A percentile compares a stretch with the other conserved stretches of the same genome.
These are phyloP conservation scores for Phaffia rhodozyma DNA, from an alignment of 1,284 basidiomycete species.

Conservation along the genomic window DNA sequence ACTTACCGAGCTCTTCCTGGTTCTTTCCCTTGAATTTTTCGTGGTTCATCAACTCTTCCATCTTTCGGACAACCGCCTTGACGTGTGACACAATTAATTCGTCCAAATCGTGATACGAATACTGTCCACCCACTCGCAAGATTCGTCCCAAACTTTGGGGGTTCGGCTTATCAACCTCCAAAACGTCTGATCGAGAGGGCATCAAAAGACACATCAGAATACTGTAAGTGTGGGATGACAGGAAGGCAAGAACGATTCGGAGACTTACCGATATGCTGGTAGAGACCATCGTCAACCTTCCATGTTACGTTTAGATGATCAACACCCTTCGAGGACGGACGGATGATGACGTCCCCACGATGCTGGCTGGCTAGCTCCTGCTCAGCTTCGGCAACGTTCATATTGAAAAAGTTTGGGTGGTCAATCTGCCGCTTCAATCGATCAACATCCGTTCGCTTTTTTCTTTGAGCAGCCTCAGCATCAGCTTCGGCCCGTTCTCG, in stretches of 20 bases:
- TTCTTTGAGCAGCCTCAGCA: conserved; percentile 59
- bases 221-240: neutral
- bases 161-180: conserved; percentile 63
- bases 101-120: conserved; percentile 87
- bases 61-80: conserved; percentile 82
- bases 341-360: conserved; percentile 86
- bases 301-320: conserved; percentile 96
- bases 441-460: conserved; percentile 69
- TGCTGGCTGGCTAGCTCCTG: conserved; percentile 78
- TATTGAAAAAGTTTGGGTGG: conserved; percentile 96
- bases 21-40: conserved; percentile 88
- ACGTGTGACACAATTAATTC: conserved; percentile 97
- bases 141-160: conserved; percentile 55
- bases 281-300: conserved; percentile 96
- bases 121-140: conserved; percentile 60
- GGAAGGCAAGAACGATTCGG: neutral
- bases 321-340: conserved; percentile 86
- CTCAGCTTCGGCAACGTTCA: conserved; percentile 85
- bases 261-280: conserved; percentile 79
- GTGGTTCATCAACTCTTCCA: conserved; percentile 89
- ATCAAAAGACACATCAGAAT: neutral
- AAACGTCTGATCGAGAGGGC: conserved; percentile 58
- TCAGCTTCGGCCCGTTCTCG: conserved; percentile 54
- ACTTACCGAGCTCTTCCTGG: conserved; percentile 79
- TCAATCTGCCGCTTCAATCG: conserved; percentile 78